Conservation (phyloP, 1,139 yeast species). For the Geotrichum australiense region DNA sequence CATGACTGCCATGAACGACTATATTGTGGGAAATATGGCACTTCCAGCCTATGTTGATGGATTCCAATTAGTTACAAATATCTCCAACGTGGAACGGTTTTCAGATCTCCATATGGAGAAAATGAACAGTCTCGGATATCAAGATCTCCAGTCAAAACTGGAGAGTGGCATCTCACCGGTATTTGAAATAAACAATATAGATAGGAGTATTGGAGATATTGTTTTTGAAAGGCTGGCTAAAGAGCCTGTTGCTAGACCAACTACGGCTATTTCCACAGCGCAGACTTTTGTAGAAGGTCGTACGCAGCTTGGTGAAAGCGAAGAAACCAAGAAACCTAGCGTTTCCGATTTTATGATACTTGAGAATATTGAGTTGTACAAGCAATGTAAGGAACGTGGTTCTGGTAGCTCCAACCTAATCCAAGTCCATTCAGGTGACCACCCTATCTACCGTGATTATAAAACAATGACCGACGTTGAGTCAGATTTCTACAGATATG, state of each 20-base stretch:
- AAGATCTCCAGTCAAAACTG: neutral
- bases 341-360: neutral
- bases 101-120: neutral
- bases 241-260: neutral
- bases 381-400: slow-evolving; percentile 1
- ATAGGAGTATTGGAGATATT: neutral
- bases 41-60: neutral
- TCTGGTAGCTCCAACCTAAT: neutral
- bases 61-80: neutral
- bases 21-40: neutral
- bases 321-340: no score
- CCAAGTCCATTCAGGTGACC: neutral
- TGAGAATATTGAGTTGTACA: slow-evolving; percentile 5
- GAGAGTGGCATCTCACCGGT: neutral
- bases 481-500: slow-evolving; percentile 1
- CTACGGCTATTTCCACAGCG: neutral
- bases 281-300: slow-evolving; percentile 1
- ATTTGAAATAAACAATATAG: neutral
- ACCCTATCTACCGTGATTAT: slow-evolving; percentile 1
- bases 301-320: no score
- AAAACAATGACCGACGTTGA: slow-evolving; percentile 2
- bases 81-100: neutral
- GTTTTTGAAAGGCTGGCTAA: neutral
- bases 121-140: neutral
- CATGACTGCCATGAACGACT: neutral